Conservation (phyloP, 148 eudicot genomes). For the Linanthus parryae region DNA sequence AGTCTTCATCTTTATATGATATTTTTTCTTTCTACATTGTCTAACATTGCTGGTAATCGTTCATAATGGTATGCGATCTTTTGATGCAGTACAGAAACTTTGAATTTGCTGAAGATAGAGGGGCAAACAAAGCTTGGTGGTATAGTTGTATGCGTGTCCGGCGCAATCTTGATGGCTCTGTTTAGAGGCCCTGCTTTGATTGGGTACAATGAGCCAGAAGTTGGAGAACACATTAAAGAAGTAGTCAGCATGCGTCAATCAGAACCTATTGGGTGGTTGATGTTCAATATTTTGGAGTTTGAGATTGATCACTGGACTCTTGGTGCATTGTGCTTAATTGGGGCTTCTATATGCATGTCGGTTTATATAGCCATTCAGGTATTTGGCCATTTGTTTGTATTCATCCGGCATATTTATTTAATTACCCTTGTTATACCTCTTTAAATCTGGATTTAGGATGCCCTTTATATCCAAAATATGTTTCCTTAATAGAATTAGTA, state of each 20-base stretch:
- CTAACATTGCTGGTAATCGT: too few relatives aligned
- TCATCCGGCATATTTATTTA: too few relatives aligned
- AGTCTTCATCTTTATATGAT: constrained; percentile 8
- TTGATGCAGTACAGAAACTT: too few relatives aligned
- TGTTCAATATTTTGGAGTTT: constrained; percentile 36
- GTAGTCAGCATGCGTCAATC: constrained; percentile 57
- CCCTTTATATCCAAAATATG: too few relatives aligned
- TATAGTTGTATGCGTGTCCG: constrained; percentile 69
- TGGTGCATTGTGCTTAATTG: constrained; percentile 72
- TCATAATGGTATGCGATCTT: too few relatives aligned
- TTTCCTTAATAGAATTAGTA: too few relatives aligned
- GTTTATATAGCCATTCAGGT: constrained; percentile 77
- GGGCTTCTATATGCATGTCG: constrained; percentile 84
- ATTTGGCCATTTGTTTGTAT: constrained; percentile 2
- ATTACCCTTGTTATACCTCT: too few relatives aligned
- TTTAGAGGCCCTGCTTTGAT: constrained; percentile 68
- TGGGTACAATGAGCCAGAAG: constrained; percentile 45
- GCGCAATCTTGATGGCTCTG: constrained; percentile 78
- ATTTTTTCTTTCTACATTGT: too few relatives aligned
- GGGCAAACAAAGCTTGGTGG: constrained; percentile 82
- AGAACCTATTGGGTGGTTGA: constrained; percentile 67
- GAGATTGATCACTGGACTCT: too few relatives aligned
- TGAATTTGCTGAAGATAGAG: constrained; percentile 45
- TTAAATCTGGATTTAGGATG: too few relatives aligned
- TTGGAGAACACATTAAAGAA: constrained; percentile 41